phyloP scores from a whole-genome alignment of 805 yeast genomes.

The Kluyveromyces lactis region DNA sequence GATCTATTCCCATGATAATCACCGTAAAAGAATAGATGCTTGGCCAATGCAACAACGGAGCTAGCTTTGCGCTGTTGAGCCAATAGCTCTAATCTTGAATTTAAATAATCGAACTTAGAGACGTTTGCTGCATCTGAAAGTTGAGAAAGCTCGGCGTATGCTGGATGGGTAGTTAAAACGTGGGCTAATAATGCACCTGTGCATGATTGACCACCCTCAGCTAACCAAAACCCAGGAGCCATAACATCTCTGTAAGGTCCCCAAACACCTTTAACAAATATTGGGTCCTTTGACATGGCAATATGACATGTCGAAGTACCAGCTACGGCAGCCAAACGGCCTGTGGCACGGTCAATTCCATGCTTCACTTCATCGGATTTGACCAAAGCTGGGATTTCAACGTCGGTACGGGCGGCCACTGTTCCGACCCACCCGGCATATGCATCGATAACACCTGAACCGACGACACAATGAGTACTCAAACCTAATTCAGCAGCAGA shows the following conservation, averaged over 20 bases:
- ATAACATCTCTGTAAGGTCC: conserved; percentile 94
- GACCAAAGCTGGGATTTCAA: conserved; percentile 40
- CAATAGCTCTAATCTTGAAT: conserved; percentile 63
- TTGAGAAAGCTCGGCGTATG: conserved; percentile 61
- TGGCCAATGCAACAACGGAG: conserved; percentile 73
- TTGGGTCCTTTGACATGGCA: conserved; percentile 73
- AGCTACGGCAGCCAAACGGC: conserved; percentile 94
- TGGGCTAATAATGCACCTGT: conserved; percentile 92
- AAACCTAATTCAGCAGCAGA: conserved; percentile 83
- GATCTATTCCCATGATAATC: conserved; percentile 95
- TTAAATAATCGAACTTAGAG: conserved; percentile 76
- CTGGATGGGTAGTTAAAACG: conserved; percentile 83
- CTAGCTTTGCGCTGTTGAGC: conserved; percentile 48
- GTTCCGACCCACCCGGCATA: conserved; percentile 99
- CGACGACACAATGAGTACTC: conserved; percentile 72
- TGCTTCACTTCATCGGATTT: conserved; percentile 38
- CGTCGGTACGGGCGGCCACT: conserved; percentile 80
- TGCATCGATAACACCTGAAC: conserved; percentile 95
- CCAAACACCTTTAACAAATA: conserved; percentile 96
- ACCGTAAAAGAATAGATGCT: conserved; percentile 85
- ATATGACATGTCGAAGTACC: conserved; percentile 98
- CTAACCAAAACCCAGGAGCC: conserved; percentile 87
- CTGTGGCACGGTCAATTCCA: conserved; percentile 56
- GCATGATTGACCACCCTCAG: conserved; percentile 98
- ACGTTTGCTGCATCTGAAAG: conserved; percentile 60